phyloP scores from a whole-genome alignment of 2,329 filamentous ascomycete genomes.

The Ophiostoma himal-ulmi region DNA sequence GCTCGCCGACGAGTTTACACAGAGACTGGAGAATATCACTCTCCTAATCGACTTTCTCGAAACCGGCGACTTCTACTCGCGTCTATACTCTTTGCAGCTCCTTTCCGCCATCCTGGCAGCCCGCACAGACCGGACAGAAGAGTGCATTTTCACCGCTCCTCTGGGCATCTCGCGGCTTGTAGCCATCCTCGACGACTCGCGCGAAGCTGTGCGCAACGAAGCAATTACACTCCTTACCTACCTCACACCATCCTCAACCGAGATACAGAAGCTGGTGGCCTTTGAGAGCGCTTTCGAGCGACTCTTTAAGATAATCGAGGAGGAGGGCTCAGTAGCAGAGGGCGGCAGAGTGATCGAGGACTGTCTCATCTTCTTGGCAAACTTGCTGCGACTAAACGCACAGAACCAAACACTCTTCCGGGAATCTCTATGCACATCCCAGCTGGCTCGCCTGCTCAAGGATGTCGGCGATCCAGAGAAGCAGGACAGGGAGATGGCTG shows the following conservation, averaged over 20 bases:
- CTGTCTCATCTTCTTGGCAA: conserved; percentile 83
- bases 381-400: conserved; percentile 76
- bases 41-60: conserved; percentile 85
- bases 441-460: conserved; percentile 63
- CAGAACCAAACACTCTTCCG: conserved; percentile 93
- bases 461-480: conserved; percentile 34
- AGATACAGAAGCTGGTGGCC: conserved; percentile 90
- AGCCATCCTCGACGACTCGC: conserved; percentile 71
- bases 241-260: conserved; percentile 76
- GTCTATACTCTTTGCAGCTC: conserved; percentile 84
- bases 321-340: conserved; percentile 73
- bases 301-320: conserved; percentile 72
- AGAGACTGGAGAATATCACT: conserved; percentile 94
- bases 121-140: conserved; percentile 84
- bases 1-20: conserved; percentile 96
- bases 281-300: conserved; percentile 92
- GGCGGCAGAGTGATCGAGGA: conserved; percentile 88
- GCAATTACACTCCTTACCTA: conserved; percentile 81
- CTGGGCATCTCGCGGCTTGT: conserved; percentile 84
- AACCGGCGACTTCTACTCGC: conserved; percentile 78
- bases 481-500: conserved; percentile 54
- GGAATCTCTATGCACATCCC: conserved; percentile 76
- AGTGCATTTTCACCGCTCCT: conserved; percentile 85
- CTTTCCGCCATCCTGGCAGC: conserved; percentile 80
- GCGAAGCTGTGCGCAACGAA: conserved; percentile 85